phyloP scores from a whole-genome alignment of 2,329 filamentous ascomycete species.

The Xylaria sp. region DNA sequence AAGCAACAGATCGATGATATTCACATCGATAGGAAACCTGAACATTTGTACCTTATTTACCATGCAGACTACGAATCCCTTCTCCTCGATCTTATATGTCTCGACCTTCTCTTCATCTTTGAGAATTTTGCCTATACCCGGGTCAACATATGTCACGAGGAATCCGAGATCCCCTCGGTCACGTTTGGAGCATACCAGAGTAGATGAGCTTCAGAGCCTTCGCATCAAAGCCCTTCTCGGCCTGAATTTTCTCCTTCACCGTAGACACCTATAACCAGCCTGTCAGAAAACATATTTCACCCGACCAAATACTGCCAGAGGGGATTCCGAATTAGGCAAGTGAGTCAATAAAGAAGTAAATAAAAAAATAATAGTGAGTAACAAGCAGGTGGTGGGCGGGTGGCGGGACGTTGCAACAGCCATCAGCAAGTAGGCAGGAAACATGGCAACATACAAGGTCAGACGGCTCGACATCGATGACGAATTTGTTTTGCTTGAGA shows the following conservation, averaged over 20 bases:
- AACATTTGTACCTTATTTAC: conserved; percentile 81
- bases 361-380: not conserved
- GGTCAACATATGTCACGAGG: conserved; percentile 42
- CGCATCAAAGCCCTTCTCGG: conserved; percentile 94
- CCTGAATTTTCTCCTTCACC: conserved; percentile 91
- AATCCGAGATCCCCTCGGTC: not conserved
- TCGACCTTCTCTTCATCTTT: conserved; percentile 97
- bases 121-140: conserved; percentile 86
- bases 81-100: conserved; percentile 98
- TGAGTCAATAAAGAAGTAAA: no score
- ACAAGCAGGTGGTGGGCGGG: not conserved
- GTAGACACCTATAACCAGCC: conserved; percentile 73
- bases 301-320: conserved; percentile 6
- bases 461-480: conserved; percentile 91
- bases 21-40: not conserved
- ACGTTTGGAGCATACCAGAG: conserved; percentile 72
- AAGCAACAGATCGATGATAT: conserved; percentile 9
- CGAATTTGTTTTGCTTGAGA: conserved; percentile 98
- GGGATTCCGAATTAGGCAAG: conserved; percentile 17
- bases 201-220: conserved; percentile 96
- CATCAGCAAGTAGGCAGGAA: conserved; percentile 32
- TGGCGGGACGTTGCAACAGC: conserved; percentile 19
- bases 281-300: conserved; percentile 38
- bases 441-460: conserved; percentile 77
- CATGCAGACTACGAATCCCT: conserved; percentile 99